Base-by-base conservation (phyloP, 768 basidiomycete species). In the Calvatia gigantea region DNA sequence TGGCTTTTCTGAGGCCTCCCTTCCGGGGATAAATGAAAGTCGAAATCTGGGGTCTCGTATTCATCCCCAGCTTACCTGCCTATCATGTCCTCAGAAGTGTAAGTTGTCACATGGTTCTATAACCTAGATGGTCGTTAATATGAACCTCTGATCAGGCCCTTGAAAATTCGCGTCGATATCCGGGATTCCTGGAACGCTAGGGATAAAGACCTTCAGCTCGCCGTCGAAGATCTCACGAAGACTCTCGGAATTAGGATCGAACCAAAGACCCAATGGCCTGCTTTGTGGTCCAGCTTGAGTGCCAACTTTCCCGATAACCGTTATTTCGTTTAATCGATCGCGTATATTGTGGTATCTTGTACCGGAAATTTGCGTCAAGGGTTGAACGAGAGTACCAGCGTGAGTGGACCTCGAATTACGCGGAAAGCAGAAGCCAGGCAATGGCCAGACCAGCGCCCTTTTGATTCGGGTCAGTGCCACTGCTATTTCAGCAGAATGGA, bases 131-230 rank as follows among this genome's bases (percentile, higher is more conserved):
- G 19, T 23, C 7, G n/a, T n/a, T 46, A 44, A 42, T 45, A 3
- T 12, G 9, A 39, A 51, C 12, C 12, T 12, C 27, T 25, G 23
- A 2, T 12, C 49, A 75, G 75, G 29, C 73, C 75, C 17, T 61
- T 73, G 47, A 72, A 73, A 54, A 62, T 75, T 45, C 70, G 73
- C 25, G 62, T 68, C 11, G 73, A 71, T 29, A 66, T 73, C 28
- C 71, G 73, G 15, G 75, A 76, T 46, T 58, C 61, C 31, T 73
- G 73, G 72, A 68, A 72, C 37, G 61, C 67, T 4, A 61, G 69
- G 29, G 60, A 61, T 6, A 67, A 69, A 1, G 62, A 65, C 3
- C 57, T 76, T 8, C 64, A 66, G 15, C 56, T 58, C 9, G 59
- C 70, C 12, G 58, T 71, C 12, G 60, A 61, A 7, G 33, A 61